These are phyloP conservation scores for Triticum monococcum DNA, from an alignment of 176 grass and related monocot genomes.

Conservation along the genomic window DNA sequence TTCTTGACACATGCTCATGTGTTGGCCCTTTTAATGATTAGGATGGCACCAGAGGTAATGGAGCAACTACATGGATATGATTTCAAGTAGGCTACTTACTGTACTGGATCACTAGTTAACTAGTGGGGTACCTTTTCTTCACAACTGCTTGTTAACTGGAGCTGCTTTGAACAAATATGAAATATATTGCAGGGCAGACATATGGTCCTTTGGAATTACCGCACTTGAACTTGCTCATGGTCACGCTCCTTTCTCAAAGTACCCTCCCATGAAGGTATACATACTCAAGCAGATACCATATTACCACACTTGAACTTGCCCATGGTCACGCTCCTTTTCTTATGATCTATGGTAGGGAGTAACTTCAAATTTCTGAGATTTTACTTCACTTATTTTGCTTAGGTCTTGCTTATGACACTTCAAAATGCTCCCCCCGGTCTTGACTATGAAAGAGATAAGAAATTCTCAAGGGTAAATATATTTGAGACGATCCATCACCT, in stretches of 20 bases:
- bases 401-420: constrained; percentile 97
- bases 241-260: constrained; percentile 95
- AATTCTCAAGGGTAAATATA: constrained; percentile 78
- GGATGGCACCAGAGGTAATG: constrained; percentile 99
- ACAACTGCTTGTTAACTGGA: constrained; percentile 14
- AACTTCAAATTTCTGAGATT: constrained; percentile 7
- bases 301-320: too few relatives aligned
- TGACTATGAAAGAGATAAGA: constrained; percentile 85
- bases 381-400: constrained; percentile 10
- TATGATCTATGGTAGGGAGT: background rate
- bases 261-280: constrained; percentile 93
- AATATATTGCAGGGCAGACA: constrained; percentile 81
- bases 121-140: background rate
- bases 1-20: constrained; percentile 28
- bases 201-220: constrained; percentile 99
- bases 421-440: constrained; percentile 91
- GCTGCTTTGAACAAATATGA: constrained; percentile 15
- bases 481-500: background rate
- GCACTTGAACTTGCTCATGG: constrained; percentile 98
- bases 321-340: background rate
- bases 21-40: constrained; percentile 35
- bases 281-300: background rate
- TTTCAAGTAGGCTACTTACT: constrained; percentile 70
- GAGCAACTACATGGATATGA: constrained; percentile 90
- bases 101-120: constrained; percentile 18